Conservation (phyloP, 257 asterid genomes). For the Sherardia arvensis region DNA sequence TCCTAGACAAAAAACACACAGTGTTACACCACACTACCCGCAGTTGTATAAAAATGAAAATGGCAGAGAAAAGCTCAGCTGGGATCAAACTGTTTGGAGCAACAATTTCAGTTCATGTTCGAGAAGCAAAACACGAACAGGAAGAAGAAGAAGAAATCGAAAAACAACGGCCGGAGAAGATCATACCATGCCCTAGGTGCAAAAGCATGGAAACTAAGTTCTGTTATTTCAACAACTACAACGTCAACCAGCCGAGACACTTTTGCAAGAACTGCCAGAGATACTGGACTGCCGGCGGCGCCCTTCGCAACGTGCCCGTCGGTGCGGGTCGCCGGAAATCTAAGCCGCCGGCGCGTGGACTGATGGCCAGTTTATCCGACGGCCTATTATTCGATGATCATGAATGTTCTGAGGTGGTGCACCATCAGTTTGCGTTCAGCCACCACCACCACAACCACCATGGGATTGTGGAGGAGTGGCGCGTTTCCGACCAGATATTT, state of each 20-base stretch:
- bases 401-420: constrained; percentile 24
- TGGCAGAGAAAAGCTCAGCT: constrained; percentile 13
- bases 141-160: background rate
- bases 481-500: constrained; percentile 37
- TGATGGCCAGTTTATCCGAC: constrained; percentile 32
- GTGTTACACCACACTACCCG: background rate
- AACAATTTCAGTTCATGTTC: constrained; percentile 33
- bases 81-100: constrained; percentile 78
- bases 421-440: constrained; percentile 41
- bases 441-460: constrained; percentile 8
- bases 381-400: constrained; percentile 41
- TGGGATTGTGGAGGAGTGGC: constrained; percentile 45
- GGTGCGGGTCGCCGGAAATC: constrained; percentile 85
- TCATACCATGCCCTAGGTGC: constrained; percentile 79
- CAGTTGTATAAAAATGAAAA: background rate
- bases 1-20: background rate
- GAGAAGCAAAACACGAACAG: constrained; percentile 14
- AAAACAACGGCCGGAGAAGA: constrained; percentile 53
- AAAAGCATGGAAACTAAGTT: constrained; percentile 82
- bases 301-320: constrained; percentile 70
- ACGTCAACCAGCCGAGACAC: constrained; percentile 84
- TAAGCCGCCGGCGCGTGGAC: constrained; percentile 44
- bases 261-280: constrained; percentile 78
- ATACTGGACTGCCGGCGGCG: constrained; percentile 92
- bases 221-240: constrained; percentile 79